A percentile compares a stretch with the other conserved stretches of the same genome.
phyloP scores from a whole-genome alignment of 768 basidiomycete species.

The Mycena floridula region DNA sequence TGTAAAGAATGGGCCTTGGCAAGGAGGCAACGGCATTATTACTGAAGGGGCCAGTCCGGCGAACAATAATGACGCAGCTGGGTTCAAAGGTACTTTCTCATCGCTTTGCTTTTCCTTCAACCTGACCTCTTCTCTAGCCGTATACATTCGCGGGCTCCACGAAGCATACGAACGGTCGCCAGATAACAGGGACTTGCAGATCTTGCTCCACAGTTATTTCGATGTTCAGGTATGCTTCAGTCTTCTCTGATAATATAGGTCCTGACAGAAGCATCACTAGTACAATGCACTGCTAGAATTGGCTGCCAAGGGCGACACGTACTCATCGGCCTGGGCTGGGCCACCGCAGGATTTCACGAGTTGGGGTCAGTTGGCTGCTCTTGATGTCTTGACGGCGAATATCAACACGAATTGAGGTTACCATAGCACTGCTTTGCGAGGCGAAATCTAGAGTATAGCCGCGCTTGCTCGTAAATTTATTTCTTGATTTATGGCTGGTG shows the following conservation, averaged over 20 bases:
- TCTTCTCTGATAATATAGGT: no score
- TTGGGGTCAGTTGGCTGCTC: conserved; percentile 44
- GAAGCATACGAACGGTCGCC: conserved; percentile 38
- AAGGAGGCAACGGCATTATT: conserved; percentile 43
- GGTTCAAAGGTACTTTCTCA: conserved; percentile 44
- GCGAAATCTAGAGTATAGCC: no score
- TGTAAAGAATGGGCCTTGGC: conserved; percentile 39
- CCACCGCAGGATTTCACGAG: conserved; percentile 38
- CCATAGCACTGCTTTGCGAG: no score
- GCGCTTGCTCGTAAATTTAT: no score
- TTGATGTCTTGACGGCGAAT: conserved; percentile 35
- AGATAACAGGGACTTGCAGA: conserved; percentile 28
- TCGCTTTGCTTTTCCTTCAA: neutral
- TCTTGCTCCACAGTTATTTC: conserved; percentile 40
- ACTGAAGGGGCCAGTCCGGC: conserved; percentile 40
- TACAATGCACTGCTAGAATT: conserved; percentile 46
- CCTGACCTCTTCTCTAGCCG: conserved; percentile 15
- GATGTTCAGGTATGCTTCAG: conserved; percentile 38
- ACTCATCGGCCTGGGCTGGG: conserved; percentile 42
- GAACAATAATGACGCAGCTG: conserved; percentile 39
- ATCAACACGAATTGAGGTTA: conserved; percentile 33
- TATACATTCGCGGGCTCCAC: conserved; percentile 41
- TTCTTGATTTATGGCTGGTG: no score
- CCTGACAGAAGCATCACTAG: conserved; percentile 22
- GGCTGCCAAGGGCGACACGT: conserved; percentile 34